phyloP scores from a whole-genome alignment of 73 alveolate species.

The Stentor coeruleus region DNA sequence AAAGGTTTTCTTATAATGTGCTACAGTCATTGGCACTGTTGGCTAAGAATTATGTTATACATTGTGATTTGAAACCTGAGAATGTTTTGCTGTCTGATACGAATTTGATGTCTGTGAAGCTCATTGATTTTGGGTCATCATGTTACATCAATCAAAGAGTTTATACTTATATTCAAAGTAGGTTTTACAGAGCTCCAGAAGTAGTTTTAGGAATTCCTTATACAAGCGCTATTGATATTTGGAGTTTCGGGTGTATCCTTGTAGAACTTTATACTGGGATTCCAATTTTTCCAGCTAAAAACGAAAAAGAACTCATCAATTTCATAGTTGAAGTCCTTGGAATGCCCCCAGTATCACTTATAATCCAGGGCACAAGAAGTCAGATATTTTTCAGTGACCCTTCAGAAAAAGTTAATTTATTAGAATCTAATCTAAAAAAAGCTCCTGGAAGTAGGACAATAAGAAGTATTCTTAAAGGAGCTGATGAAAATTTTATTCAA shows the following conservation, averaged over 20 bases:
- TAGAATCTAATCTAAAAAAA: too few relatives aligned
- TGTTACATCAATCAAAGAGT: constrained; percentile 60
- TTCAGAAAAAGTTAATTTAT: neutral
- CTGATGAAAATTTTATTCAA: neutral
- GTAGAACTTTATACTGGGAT: constrained; percentile 82
- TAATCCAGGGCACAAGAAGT: neutral
- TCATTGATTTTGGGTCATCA: constrained; percentile 82
- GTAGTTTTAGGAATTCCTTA: constrained; percentile 85
- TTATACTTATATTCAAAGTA: constrained; percentile 77
- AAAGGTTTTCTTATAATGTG: constrained; percentile 60
- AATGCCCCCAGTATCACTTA: constrained; percentile 50
- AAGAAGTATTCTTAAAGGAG: neutral
- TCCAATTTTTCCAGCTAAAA: constrained; percentile 89
- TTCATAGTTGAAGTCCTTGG: constrained; percentile 77
- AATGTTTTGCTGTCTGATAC: constrained; percentile 47
- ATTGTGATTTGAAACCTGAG: constrained; percentile 88
- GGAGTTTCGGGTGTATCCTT: constrained; percentile 94
- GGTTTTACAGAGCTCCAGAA: constrained; percentile 97
- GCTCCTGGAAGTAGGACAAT: neutral
- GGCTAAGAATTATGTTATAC: constrained; percentile 59
- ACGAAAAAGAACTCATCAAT: constrained; percentile 70
- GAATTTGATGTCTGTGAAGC: constrained; percentile 41
- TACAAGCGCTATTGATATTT: constrained; percentile 90
- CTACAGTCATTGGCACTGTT: constrained; percentile 52
- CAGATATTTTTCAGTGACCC: neutral